phyloP scores from a whole-genome alignment of 768 basidiomycete genomes.

The Boletus bicolor region DNA sequence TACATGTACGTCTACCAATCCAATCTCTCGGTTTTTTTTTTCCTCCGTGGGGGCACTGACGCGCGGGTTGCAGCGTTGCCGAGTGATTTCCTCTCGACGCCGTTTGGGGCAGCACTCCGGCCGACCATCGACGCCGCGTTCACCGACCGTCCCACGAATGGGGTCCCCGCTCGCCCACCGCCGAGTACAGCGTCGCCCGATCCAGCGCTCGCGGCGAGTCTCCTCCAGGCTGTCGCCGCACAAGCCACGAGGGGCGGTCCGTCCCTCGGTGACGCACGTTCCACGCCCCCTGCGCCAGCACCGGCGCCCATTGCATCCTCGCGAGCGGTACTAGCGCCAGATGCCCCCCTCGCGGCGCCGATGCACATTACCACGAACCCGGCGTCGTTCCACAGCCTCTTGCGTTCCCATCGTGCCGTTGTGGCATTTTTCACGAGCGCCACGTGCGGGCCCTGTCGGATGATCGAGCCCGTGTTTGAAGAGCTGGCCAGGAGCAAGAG shows the following conservation, averaged over 20 bases:
- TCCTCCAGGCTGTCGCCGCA: constrained; percentile 56
- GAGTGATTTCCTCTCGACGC: constrained; percentile 83
- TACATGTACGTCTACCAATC: constrained; percentile 47
- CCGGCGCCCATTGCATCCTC: constrained; percentile 15
- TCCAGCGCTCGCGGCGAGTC: constrained; percentile 48
- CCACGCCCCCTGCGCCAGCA: background rate
- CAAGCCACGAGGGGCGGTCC: constrained; percentile 39
- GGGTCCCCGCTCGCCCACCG: constrained; percentile 29
- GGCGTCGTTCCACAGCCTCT: constrained; percentile 63
- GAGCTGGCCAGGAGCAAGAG: constrained; percentile 66
- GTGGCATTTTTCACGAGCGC: constrained; percentile 81
- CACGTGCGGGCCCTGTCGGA: constrained; percentile 73
- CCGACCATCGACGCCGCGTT: constrained; percentile 94
- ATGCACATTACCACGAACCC: constrained; percentile 74
- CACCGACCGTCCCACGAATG: constrained; percentile 38
- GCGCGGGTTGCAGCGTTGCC: constrained; percentile 53
- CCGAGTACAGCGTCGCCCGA: constrained; percentile 35
- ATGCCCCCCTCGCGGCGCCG: constrained; percentile 52
- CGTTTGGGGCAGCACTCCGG: constrained; percentile 79
- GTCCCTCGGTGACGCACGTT: background rate
- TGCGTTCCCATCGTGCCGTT: constrained; percentile 65
- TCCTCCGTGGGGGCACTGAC: background rate
- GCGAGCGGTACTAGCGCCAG: constrained; percentile 30
- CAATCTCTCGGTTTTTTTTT: no score
- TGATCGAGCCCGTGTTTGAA: constrained; percentile 84